Evolutionary conservation across 2,329 filamentous ascomycete species (phyloP).

Genomic region (Diaporthe nobilis): DNA sequence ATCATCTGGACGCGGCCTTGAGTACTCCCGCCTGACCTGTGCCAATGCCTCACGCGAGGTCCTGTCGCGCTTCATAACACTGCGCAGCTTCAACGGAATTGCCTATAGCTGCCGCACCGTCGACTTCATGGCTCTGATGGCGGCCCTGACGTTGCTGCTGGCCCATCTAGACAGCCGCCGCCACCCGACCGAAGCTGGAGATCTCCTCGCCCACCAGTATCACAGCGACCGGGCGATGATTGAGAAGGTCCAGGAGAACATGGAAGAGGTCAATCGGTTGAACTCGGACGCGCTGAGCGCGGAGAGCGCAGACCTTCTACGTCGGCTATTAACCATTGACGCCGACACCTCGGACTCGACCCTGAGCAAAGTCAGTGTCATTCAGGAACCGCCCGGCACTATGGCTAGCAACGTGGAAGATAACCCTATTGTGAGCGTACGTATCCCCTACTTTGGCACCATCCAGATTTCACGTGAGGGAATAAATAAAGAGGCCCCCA

Average conservation of each 20-base stretch:
- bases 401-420: too few species aligned
- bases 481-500: too few species aligned
- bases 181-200: slow-evolving; percentile 38
- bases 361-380: too few species aligned
- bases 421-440: too few species aligned
- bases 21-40: slow-evolving; percentile 53
- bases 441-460: too few species aligned
- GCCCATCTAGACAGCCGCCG: slow-evolving; percentile 52
- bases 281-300: slow-evolving; percentile 49
- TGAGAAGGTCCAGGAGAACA: slow-evolving; percentile 52
- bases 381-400: too few species aligned
- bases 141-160: slow-evolving; percentile 54
- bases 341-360: too few species aligned
- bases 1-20: background rate
- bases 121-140: slow-evolving; percentile 56
- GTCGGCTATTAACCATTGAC: slow-evolving; percentile 49
- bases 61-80: slow-evolving; percentile 51
- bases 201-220: slow-evolving; percentile 55
- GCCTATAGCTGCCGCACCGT: slow-evolving; percentile 49
- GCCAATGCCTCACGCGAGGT: slow-evolving; percentile 55
- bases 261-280: slow-evolving; percentile 48
- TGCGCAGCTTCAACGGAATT: slow-evolving; percentile 49
- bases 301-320: slow-evolving; percentile 49
- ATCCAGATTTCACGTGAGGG: too few species aligned
- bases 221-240: slow-evolving; percentile 55